Evolutionary conservation across 768 basidiomycete species (phyloP), one percentile per base, ranked within the genome.

Genomic region (Pleurotus djamor): DNA sequence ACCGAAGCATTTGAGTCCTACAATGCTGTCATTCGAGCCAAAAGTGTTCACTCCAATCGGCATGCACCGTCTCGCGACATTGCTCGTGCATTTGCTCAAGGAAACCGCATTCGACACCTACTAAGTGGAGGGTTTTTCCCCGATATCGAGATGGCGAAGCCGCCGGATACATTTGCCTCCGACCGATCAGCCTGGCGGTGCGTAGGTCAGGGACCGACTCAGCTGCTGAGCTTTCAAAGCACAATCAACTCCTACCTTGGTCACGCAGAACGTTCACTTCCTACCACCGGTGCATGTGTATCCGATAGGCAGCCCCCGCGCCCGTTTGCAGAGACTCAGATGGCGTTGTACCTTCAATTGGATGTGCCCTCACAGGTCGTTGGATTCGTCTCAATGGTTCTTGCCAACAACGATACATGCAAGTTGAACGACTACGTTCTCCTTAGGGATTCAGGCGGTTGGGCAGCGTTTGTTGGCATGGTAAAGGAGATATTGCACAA

Each of bases 1-100:
- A 80, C 76, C 0, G 78, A 82, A 51, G 60, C 57, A 0, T 81
- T 78, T 59, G 75, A 82, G 63, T 76, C 75, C 3, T 82, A 72
- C 66, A 77, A 77, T 63, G 68, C 69, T 0, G 64, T 76, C 14
- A 73, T 78, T 28, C 66, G 70, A 2, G 64, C 62, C 0, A 60
- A 67, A 33, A 72, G 72, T 58, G 60, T 77, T 4, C 70, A 76
- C 54, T 69, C 67, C 5, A 78, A 78, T 59, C 63, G 68, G 5
- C 69, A 69, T 21, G 71, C 74, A 1, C 74, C 72, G 0, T 72
- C 70, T 7, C 63, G 65, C 0, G 74, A 73, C 52, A 74, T 74
- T 57, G 68, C 64, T 6, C 12, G 41, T 10, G 60, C 62, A 0
- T 69, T 72, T 58, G 71, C 67, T 2, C 65, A 66, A 41, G 64